A percentile compares a stretch with the other conserved stretches of the same genome.
Conservation (phyloP, 2,329 filamentous ascomycete species). For the Penicillium paneum region DNA sequence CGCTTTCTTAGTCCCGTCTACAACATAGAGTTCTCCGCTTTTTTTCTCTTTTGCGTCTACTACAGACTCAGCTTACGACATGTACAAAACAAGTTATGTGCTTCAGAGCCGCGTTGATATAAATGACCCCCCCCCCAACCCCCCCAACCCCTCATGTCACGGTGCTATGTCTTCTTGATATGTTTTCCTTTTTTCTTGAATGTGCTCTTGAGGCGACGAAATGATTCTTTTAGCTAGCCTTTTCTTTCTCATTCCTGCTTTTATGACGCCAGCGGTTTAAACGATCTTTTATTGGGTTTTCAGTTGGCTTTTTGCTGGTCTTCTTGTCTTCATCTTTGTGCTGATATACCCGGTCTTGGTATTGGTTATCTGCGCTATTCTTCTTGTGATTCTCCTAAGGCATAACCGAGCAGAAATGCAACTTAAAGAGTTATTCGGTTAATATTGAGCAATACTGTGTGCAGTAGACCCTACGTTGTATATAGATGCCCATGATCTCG, state of each 20-base stretch:
- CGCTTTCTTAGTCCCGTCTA: neutral
- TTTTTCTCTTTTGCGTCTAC: neutral
- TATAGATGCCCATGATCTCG: too few relatives aligned
- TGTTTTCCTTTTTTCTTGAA: conserved; percentile 5
- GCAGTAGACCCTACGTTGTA: neutral
- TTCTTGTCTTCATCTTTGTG: neutral
- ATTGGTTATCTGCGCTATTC: neutral
- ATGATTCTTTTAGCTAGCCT: conserved; percentile 7
- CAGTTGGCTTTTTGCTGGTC: neutral
- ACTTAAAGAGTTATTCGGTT: neutral
- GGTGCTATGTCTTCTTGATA: conserved; percentile 7
- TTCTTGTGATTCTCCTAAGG: neutral
- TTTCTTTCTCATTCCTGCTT: conserved; percentile 1
- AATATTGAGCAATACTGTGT: neutral
- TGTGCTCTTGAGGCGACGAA: conserved; percentile 2
- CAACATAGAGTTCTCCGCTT: neutral
- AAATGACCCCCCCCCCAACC: neutral
- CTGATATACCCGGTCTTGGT: neutral
- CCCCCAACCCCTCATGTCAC: neutral
- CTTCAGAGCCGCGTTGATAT: conserved; percentile 7
- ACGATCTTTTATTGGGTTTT: conserved; percentile 6
- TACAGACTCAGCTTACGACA: conserved; percentile 6
- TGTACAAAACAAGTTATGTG: conserved; percentile 20
- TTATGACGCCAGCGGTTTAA: conserved; percentile 16
- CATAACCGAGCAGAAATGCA: neutral